Base-by-base conservation (phyloP, 441 rosid genomes). In the Daphne laureola region DNA sequence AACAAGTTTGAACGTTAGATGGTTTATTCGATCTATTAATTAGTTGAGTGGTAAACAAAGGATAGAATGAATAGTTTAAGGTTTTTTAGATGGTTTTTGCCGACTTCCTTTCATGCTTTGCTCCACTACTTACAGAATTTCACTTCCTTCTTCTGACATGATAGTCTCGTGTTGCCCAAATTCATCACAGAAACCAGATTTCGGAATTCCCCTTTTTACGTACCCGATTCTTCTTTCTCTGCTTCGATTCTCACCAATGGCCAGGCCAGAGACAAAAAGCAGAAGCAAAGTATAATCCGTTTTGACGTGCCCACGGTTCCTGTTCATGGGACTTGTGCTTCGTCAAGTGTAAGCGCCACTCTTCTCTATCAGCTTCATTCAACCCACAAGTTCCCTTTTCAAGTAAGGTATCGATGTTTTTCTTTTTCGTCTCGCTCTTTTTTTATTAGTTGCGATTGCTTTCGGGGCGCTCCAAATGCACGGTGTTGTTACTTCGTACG, bases 251-350 rank as follows among this genome's bases (percentile, higher is more conserved):
- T 46, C 51, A n/a, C n/a, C n/a, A n/a, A n/a, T n/a, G n/a, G n/a
- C n/a, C 14, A 16, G 13, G n/a, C n/a, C 16, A 40, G 49, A 55
- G 26, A 25, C 46, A 43, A 42, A 44, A 48, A n/a, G n/a, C 46
- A 53, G 76, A 63, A 65, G 70, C 55, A 75, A 66, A 65, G 69
- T 63, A 63, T 60, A 51, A 57, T 56, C 69, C 55, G 11, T 45
- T 48, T 61, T 25, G 51, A 51, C 49, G 62, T 52, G 44, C 36
- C 38, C 1, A 31, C 47, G 54, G 31, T 12, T 35, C 7, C 50
- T 51, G 26, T 51, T 60, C 17, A 5, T 27, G 50, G 25, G 16
- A n/a, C 53, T 40, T 56, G 62, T 15, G 48, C 57, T 36, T 62
- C 68, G 35, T 41, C 42, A 43, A 47, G 43, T 55, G 71, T 64